A percentile compares a stretch with the other conserved stretches of the same genome.
phyloP scores from a whole-genome alignment of 345 rosid genomes.

The Boechera divaricarpa region DNA sequence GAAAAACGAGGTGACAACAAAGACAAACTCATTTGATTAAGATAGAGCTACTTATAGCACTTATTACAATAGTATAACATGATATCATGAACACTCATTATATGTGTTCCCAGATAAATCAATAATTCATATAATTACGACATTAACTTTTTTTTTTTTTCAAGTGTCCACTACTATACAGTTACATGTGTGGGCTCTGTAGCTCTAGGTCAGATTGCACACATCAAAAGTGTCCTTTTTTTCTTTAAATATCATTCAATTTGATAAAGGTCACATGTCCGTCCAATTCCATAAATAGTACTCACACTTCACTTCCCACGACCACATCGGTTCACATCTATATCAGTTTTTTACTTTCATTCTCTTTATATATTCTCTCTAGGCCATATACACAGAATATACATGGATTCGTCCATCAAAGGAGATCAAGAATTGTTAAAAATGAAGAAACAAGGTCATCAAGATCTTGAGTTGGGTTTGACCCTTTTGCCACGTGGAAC shows the following conservation, averaged over 20 bases:
- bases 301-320: slow-evolving; percentile 44
- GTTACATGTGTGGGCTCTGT: slow-evolving; percentile 43
- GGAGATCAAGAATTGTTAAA: slow-evolving; percentile 28
- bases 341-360: slow-evolving; percentile 26
- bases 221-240: slow-evolving; percentile 44
- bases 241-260: slow-evolving; percentile 38
- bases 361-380: slow-evolving; percentile 30
- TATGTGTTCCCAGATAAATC: slow-evolving; percentile 20
- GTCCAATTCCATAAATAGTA: slow-evolving; percentile 41
- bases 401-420: slow-evolving; percentile 34
- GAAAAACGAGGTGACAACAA: slow-evolving; percentile 31
- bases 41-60: slow-evolving; percentile 44
- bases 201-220: slow-evolving; percentile 50
- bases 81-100: slow-evolving; percentile 44
- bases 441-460: slow-evolving; percentile 34
- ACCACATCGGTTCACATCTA: slow-evolving; percentile 41
- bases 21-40: slow-evolving; percentile 45
- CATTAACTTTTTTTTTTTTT: neutral
- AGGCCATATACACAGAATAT: slow-evolving; percentile 10
- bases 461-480: slow-evolving; percentile 63
- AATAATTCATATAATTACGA: slow-evolving; percentile 35
- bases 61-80: slow-evolving; percentile 33
- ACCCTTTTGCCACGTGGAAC: slow-evolving; percentile 53
- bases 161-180: slow-evolving; percentile 45
- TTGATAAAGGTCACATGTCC: slow-evolving; percentile 40